A percentile compares a stretch with the other conserved stretches of the same genome.
These are phyloP conservation scores for Suillus brevipes DNA, from an alignment of 768 basidiomycete species.

Conservation along the genomic window DNA sequence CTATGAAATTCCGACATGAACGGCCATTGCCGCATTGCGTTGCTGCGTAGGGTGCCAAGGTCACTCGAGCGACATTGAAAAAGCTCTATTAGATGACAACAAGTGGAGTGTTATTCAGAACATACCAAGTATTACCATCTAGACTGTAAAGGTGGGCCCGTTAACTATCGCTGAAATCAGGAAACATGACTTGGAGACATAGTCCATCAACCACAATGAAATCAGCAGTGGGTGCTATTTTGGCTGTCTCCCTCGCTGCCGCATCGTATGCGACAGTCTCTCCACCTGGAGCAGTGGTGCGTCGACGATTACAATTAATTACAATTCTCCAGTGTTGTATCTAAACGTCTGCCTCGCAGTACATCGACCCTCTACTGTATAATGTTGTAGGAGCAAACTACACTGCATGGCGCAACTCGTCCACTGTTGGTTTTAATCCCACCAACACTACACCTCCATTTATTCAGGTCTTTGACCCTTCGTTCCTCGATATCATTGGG, in stretches of 20 bases:
- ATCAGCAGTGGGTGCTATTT: not conserved
- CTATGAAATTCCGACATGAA: not conserved
- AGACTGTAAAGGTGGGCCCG: no score
- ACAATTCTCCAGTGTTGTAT: not conserved
- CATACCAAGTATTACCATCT: no score
- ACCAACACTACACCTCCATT: slow-evolving; percentile 53
- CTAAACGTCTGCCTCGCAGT: slow-evolving; percentile 31
- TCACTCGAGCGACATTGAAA: not conserved
- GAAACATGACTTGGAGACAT: not conserved
- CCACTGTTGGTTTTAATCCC: slow-evolving; percentile 53
- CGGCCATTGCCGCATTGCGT: not conserved
- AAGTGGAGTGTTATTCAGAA: not conserved
- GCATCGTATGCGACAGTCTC: not conserved
- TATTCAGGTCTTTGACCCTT: slow-evolving; percentile 52
- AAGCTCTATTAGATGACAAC: not conserved
- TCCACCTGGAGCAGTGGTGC: slow-evolving; percentile 6
- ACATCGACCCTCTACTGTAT: slow-evolving; percentile 49
- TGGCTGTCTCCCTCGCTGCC: not conserved
- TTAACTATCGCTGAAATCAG: not conserved
- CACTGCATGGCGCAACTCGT: slow-evolving; percentile 25
- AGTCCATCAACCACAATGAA: not conserved
- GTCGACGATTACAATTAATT: not conserved
- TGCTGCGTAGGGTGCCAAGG: not conserved
- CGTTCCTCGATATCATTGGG: slow-evolving; percentile 60
- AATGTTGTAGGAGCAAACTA: slow-evolving; percentile 46